These are phyloP conservation scores for Rhododendron griersonianum DNA, from an alignment of 148 eudicot genomes.

Conservation along the genomic window DNA sequence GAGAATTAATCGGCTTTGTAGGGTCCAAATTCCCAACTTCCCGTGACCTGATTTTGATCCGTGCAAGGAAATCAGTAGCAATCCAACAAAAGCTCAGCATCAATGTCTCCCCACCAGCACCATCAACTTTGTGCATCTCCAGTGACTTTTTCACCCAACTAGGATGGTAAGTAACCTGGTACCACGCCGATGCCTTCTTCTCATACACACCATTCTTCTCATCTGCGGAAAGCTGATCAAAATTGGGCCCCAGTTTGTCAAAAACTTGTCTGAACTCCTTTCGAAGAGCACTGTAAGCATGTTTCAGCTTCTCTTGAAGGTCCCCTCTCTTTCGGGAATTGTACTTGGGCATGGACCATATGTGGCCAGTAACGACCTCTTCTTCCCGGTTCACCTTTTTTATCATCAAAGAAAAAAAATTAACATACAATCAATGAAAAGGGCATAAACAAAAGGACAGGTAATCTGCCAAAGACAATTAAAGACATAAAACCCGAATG, in stretches of 20 bases:
- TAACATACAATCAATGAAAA: not conserved
- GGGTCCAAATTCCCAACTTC: conserved; percentile 18
- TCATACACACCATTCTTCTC: conserved; percentile 62
- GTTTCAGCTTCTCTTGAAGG: conserved; percentile 75
- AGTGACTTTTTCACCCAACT: conserved; percentile 40
- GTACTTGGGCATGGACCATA: conserved; percentile 84
- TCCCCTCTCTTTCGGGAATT: conserved; percentile 70
- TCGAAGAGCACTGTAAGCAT: conserved; percentile 66
- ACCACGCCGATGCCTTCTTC: conserved; percentile 93
- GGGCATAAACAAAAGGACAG: not conserved
- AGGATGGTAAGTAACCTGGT: conserved; percentile 71
- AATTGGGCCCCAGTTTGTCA: conserved; percentile 39
- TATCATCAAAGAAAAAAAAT: not conserved
- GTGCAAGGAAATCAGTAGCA: conserved; percentile 76
- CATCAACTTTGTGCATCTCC: conserved; percentile 49
- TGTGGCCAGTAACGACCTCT: conserved; percentile 85
- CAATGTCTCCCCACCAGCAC: conserved; percentile 22
- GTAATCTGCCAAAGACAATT: not conserved
- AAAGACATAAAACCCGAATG: not conserved
- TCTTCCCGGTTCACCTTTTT: conserved; percentile 69
- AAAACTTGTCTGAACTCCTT: conserved; percentile 72
- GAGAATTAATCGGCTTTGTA: conserved; percentile 57
- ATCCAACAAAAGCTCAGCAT: conserved; percentile 92
- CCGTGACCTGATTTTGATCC: conserved; percentile 51
- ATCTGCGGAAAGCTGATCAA: conserved; percentile 34